These are phyloP conservation scores for Lachancea thermotolerans DNA, from an alignment of 805 yeast genomes.

Conservation along the genomic window DNA sequence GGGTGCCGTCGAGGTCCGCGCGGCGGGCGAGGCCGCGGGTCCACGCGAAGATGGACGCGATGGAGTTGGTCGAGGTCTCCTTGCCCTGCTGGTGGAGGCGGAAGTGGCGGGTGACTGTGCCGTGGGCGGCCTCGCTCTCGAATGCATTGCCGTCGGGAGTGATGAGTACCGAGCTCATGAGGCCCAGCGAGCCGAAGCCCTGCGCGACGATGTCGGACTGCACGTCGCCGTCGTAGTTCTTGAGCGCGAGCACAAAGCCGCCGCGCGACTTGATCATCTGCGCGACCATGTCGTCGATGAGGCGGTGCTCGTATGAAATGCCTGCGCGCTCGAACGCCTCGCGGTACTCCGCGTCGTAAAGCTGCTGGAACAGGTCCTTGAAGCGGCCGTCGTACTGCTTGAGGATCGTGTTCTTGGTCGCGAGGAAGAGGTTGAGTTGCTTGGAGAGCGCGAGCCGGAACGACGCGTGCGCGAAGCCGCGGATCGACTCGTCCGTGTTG, in stretches of 20 bases:
- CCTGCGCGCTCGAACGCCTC: constrained; percentile 51
- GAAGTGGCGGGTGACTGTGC: constrained; percentile 81
- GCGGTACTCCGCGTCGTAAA: constrained; percentile 55
- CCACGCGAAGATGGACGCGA: constrained; percentile 84
- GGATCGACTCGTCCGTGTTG: constrained; percentile 72
- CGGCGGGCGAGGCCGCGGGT: constrained; percentile 77
- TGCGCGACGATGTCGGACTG: constrained; percentile 83
- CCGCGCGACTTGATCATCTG: constrained; percentile 83
- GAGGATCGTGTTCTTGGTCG: constrained; percentile 76
- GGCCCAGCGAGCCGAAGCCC: constrained; percentile 78
- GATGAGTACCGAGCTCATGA: constrained; percentile 77
- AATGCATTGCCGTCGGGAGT: constrained; percentile 84
- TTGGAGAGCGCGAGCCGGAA: constrained; percentile 66
- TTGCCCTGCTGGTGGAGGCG: constrained; percentile 78
- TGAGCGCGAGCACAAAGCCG: constrained; percentile 73
- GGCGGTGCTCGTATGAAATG: constrained; percentile 70
- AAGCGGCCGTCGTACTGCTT: constrained; percentile 79
- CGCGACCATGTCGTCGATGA: constrained; percentile 84
- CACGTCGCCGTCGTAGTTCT: constrained; percentile 83
- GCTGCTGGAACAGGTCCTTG: constrained; percentile 68
- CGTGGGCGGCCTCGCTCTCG: constrained; percentile 83
- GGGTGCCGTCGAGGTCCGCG: constrained; percentile 68
- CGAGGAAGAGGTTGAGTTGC: constrained; percentile 56
- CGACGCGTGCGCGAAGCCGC: constrained; percentile 73
- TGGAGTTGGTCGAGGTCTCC: constrained; percentile 78